These are phyloP conservation scores for Nothophytophthora sp. DNA, from an alignment of 352 stramenopile species.

Conservation along the genomic window DNA sequence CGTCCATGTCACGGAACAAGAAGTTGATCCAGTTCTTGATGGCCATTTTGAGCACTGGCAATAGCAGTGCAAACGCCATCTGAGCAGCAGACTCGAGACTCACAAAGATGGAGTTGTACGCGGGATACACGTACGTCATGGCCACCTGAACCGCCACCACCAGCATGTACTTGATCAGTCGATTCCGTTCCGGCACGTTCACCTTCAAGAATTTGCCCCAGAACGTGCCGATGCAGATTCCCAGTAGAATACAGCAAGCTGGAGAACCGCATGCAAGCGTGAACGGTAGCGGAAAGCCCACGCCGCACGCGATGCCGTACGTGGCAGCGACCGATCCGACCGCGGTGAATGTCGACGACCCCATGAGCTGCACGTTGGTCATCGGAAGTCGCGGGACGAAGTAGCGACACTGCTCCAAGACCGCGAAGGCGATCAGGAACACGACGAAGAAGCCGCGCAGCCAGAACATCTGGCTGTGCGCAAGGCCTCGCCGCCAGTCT, in stretches of 20 bases:
- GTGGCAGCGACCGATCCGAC: background rate
- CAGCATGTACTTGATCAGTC: slow-evolving; percentile 15
- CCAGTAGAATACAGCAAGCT: background rate
- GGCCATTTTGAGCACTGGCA: slow-evolving; percentile 17
- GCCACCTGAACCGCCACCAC: slow-evolving; percentile 7
- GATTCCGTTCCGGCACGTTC: slow-evolving; percentile 8
- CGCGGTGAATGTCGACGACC: background rate
- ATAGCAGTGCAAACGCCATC: slow-evolving; percentile 12
- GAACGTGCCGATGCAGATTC: background rate
- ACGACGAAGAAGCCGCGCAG: background rate
- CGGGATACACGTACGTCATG: slow-evolving; percentile 26
- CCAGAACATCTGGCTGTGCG: too few species aligned
- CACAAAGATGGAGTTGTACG: slow-evolving; percentile 23
- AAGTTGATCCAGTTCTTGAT: slow-evolving; percentile 25
- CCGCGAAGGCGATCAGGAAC: background rate
- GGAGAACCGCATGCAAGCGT: background rate
- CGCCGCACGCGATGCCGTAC: background rate
- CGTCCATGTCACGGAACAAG: slow-evolving; percentile 18
- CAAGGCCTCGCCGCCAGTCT: too few species aligned
- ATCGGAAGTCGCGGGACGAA: too few species aligned
- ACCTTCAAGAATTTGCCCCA: slow-evolving; percentile 3
- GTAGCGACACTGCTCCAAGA: too few species aligned
- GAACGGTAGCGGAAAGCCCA: slow-evolving; percentile 3
- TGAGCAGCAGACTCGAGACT: slow-evolving; percentile 2
- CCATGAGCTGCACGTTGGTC: too few species aligned